Conservation (phyloP, 2,329 filamentous ascomycete species). For the Sporothrix pallida region DNA sequence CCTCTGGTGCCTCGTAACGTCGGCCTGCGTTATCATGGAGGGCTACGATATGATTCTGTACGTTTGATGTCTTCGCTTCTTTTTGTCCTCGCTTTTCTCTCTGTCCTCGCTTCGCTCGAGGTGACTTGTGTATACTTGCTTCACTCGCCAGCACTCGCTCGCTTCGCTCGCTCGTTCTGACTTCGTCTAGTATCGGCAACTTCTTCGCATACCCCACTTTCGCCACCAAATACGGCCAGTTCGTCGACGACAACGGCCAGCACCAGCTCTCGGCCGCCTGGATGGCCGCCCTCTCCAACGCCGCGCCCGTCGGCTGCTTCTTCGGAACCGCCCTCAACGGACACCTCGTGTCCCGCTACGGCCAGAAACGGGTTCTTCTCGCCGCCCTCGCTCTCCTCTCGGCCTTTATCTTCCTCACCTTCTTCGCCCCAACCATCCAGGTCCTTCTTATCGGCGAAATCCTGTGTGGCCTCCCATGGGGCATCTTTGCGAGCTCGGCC, state of each 20-base stretch:
- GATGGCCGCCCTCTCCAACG: conserved; percentile 54
- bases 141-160: not conserved
- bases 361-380: conserved; percentile 54
- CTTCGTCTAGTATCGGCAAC: conserved; percentile 36
- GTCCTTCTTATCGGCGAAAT: conserved; percentile 52
- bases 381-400: conserved; percentile 48
- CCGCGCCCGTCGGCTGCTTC: conserved; percentile 53
- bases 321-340: conserved; percentile 57
- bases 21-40: conserved; percentile 39
- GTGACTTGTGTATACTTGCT: not conserved
- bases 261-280: conserved; percentile 55
- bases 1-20: conserved; percentile 36
- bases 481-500: conserved; percentile 49
- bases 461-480: conserved; percentile 50
- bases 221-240: conserved; percentile 42
- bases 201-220: conserved; percentile 40
- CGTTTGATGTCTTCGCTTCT: not conserved
- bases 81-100: not conserved
- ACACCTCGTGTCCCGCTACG: conserved; percentile 52
- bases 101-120: not conserved
- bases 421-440: conserved; percentile 50
- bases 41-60: conserved; percentile 41
- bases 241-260: conserved; percentile 40
- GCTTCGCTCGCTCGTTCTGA: not conserved
- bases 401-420: conserved; percentile 54